Evolutionary conservation across 495 filamentous ascomycete genomes (phyloP), one percentile per base, ranked within the genome.

Genomic region (Talaromyces thailandensis): DNA sequence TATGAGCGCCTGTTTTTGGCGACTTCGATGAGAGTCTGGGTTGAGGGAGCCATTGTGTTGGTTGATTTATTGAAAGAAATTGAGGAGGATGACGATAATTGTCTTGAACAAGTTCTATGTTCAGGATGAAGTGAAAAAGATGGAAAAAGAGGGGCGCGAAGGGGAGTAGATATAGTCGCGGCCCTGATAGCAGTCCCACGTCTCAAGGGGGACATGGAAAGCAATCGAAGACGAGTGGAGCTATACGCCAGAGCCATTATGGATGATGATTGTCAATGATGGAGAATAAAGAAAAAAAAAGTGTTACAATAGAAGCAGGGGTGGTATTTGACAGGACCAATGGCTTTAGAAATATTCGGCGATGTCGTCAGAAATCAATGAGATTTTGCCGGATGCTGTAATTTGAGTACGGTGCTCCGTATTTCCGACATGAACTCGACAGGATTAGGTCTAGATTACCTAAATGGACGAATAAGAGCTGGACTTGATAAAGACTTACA

Each of bases 1-100:
- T 79, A 75, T 48, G 74, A 79, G 67, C 81, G 81, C 48, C 82
- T 77, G 64, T 64, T 56, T 64, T 77, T 69, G 62, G 73, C 75
- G 9, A 77, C 67, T 12, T 72, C 63, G 61, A 80, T 64, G 59
- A 81, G 75, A 55, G 69, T 50, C 18, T 74, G 70, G 31, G 70
- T 70, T 29, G 69, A 58, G 53, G 71, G 68, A 60, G 66, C 68
- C 60, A 66, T 60, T 62, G 62, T 43, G 52, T 63, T 48, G 28
- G 63, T 35, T 60, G 58, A 64, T 32, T 57, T 31, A 29, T 21
- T 60, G 23, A 59, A 61, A 26, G 57, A 52, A 31, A 29, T 14
- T 24, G 45, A 28, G 24, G 37, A 37, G n/a, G 43, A 51, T n/a
- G 52, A 55, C 1, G 59, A 61, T 18, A 61, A 61, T 35, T 31